A percentile compares a stretch with the other conserved stretches of the same genome.
These are phyloP conservation scores for Chenopodium album DNA, from an alignment of 148 eudicot genomes.

Conservation along the genomic window DNA sequence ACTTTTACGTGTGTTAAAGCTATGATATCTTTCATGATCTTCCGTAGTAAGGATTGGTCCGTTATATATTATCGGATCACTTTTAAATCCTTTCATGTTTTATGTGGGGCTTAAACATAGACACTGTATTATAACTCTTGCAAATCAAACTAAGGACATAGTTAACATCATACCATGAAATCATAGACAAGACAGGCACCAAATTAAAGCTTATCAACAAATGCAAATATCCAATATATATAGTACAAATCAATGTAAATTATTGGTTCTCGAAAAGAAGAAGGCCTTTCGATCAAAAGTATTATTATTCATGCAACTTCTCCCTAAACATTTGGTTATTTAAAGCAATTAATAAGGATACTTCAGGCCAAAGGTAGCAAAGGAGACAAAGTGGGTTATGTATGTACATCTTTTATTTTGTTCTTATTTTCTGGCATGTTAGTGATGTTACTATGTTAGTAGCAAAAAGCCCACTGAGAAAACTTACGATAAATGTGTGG, in stretches of 20 bases:
- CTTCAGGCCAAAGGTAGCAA: neutral
- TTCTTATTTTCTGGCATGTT: too few relatives aligned
- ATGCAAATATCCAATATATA: neutral
- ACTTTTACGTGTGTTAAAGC: too few relatives aligned
- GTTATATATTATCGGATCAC: too few relatives aligned
- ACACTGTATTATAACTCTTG: too few relatives aligned
- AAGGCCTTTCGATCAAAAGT: neutral
- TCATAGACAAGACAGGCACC: neutral
- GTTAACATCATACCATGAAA: neutral
- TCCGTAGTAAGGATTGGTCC: too few relatives aligned
- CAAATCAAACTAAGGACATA: too few relatives aligned
- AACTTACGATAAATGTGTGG: neutral
- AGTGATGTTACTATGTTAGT: neutral
- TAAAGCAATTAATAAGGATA: neutral
- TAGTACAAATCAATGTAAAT: neutral
- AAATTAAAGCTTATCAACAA: neutral
- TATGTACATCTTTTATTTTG: too few relatives aligned
- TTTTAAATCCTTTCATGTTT: too few relatives aligned
- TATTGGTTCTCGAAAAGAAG: neutral
- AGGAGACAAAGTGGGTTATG: neutral
- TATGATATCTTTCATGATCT: too few relatives aligned
- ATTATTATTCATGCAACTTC: neutral
- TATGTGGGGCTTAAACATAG: too few relatives aligned
- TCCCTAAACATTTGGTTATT: neutral
- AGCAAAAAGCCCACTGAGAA: neutral